A percentile compares a stretch with the other conserved stretches of the same genome.
phyloP scores from a whole-genome alignment of 2,329 filamentous ascomycete genomes.

The Alternaria gansuensis region DNA sequence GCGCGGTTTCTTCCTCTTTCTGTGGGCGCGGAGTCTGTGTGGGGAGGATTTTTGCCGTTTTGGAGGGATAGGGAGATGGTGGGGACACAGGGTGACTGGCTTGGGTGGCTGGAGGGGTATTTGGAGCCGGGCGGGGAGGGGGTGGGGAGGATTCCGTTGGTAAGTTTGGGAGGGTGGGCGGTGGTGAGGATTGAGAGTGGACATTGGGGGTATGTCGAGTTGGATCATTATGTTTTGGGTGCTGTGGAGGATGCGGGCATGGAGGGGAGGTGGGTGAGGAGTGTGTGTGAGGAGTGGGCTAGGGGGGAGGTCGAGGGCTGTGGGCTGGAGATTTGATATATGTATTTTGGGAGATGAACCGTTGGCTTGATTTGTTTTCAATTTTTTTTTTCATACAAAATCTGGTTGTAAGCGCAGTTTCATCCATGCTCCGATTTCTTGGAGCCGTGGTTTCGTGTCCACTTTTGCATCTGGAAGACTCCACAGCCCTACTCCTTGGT shows the following conservation, averaged over 20 bases:
- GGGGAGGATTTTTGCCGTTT: slow-evolving; percentile 20
- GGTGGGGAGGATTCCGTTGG: not conserved
- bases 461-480: slow-evolving; percentile 21
- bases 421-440: slow-evolving; percentile 42
- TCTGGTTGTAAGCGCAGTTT: slow-evolving; percentile 28
- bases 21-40: slow-evolving; percentile 19
- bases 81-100: not conserved
- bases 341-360: no score
- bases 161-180: not conserved
- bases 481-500: slow-evolving; percentile 41
- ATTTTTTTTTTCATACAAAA: slow-evolving; percentile 1
- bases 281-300: not conserved
- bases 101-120: slow-evolving; percentile 5
- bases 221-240: slow-evolving; percentile 2
- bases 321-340: not conserved
- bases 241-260: not conserved
- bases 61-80: slow-evolving; percentile 19
- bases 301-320: not conserved
- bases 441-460: slow-evolving; percentile 24
- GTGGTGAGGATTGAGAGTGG: slow-evolving; percentile 9
- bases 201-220: slow-evolving; percentile 2
- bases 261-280: not conserved
- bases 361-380: not conserved
- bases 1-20: slow-evolving; percentile 10
- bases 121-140: not conserved